Conservation (phyloP, 108 stramenopile species). For the Pseudonitzschia pungens region DNA sequence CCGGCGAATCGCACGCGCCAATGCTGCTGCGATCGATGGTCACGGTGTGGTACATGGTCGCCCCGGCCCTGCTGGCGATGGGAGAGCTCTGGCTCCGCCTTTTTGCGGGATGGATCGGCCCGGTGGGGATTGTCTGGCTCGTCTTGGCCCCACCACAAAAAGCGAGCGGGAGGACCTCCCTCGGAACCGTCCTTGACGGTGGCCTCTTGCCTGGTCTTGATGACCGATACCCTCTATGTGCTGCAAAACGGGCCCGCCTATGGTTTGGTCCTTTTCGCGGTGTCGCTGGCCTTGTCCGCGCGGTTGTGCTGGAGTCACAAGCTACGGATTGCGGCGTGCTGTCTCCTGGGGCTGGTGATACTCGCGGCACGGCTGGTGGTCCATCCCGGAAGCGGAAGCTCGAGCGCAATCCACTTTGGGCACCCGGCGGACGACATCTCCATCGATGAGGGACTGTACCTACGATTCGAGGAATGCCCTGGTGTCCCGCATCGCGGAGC, state of each 20-base stretch:
- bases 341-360: background rate
- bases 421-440: slow-evolving; percentile 24
- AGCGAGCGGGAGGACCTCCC: too few species aligned
- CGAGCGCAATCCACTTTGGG: slow-evolving; percentile 21
- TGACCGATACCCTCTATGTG: slow-evolving; percentile 73
- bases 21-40: slow-evolving; percentile 26
- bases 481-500: slow-evolving; percentile 37
- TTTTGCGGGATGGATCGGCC: slow-evolving; percentile 47
- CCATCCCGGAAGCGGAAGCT: background rate
- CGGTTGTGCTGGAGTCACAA: background rate
- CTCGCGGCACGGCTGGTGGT: slow-evolving; percentile 27
- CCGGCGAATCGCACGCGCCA: background rate
- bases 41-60: slow-evolving; percentile 27
- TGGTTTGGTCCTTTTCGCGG: slow-evolving; percentile 44
- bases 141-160: too few species aligned
- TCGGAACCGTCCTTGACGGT: slow-evolving; percentile 30
- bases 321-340: slow-evolving; percentile 9
- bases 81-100: slow-evolving; percentile 77
- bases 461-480: slow-evolving; percentile 50
- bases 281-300: slow-evolving; percentile 36
- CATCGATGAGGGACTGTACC: slow-evolving; percentile 64
- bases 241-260: slow-evolving; percentile 55
- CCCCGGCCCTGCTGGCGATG: slow-evolving; percentile 64
- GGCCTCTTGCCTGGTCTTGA: slow-evolving; percentile 60
- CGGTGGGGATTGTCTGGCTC: slow-evolving; percentile 39